Evolutionary conservation across 352 stramenopile species (phyloP), one percentile per base, ranked within the genome.

Genomic region (Phytophthora sp.): DNA sequence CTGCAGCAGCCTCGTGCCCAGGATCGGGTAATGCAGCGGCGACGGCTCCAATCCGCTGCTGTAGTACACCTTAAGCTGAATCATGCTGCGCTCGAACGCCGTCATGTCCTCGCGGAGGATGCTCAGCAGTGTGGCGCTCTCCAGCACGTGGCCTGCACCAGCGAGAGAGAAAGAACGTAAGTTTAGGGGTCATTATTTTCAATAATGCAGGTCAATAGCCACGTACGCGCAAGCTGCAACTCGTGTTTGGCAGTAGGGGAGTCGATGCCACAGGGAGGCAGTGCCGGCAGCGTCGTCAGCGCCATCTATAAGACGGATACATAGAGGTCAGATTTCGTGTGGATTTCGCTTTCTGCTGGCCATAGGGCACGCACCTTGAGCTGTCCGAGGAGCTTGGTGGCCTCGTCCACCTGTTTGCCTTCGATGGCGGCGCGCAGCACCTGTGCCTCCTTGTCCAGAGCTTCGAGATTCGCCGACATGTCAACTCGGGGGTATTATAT

Each of bases 21-120:
- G 77, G 66, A 98, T 94, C 24, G 91, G 82, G 62, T 82, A 96
- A 36, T 92, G 89, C 63, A 96, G 82, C 20, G 77, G 69, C 52
- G 91, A 97, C 9, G 82, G 74, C 45, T 55, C 63, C 21, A 71
- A 73, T 11, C 77, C 64, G 16, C 66, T 69, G 63, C 73, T 78
- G 76, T 96, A 95, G 66, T 95, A 97, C 16, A 92, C 76, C 64
- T 96, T 96, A 33, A 98, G 78, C 64, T 97, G 91, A 44, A 91
- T 82, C 63, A 98, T 88, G 74, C 84, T 92, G 69, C 91, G 89
- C 63, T 96, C 85, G 57, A 97, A 96, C 4, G 77, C 82, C 30
- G 75, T 79, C 57, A 93, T 92, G 72, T 98, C 89, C 64, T 96
- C 82, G 29, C 79, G 80, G 36, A 91, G 71, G 26, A 96, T 86